Evolutionary conservation across 148 eudicot genomes (phyloP).

Genomic region (Pharnaceum exiguum): DNA sequence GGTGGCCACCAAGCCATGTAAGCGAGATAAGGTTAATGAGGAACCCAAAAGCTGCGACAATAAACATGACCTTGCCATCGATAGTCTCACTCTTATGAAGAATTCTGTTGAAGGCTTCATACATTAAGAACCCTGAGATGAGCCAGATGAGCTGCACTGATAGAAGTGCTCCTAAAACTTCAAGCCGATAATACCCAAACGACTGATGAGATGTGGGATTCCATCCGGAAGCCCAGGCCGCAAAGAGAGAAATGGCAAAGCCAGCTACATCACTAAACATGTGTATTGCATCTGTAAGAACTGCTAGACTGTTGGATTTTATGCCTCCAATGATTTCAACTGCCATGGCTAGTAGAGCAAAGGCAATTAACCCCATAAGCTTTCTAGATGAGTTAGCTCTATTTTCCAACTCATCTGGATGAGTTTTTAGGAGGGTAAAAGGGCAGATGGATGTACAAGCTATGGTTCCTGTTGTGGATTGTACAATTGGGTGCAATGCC

Average conservation of each 20-base stretch:
- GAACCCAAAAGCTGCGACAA: slow-evolving; percentile 42
- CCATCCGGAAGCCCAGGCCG: slow-evolving; percentile 48
- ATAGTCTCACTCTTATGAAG: slow-evolving; percentile 22
- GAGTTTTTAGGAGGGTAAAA: slow-evolving; percentile 28
- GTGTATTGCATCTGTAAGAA: slow-evolving; percentile 55
- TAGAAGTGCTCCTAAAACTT: slow-evolving; percentile 42
- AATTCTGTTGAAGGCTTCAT: slow-evolving; percentile 38
- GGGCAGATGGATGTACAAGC: slow-evolving; percentile 32
- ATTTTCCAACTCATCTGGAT: slow-evolving; percentile 14
- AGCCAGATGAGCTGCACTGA: slow-evolving; percentile 61
- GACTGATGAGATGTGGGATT: slow-evolving; percentile 36
- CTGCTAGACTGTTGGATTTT: slow-evolving; percentile 48
- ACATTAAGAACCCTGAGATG: slow-evolving; percentile 37
- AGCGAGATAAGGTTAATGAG: slow-evolving; percentile 34
- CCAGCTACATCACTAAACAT: slow-evolving; percentile 46
- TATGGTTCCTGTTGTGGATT: slow-evolving; percentile 1
- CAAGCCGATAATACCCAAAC: slow-evolving; percentile 45
- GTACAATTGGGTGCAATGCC: no score
- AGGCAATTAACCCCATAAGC: slow-evolving; percentile 36
- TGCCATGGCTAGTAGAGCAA: slow-evolving; percentile 32
- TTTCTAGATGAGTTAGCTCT: slow-evolving; percentile 32
- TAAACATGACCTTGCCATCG: slow-evolving; percentile 51
- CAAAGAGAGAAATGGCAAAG: slow-evolving; percentile 42
- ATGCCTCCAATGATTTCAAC: slow-evolving; percentile 45
- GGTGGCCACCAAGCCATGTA: slow-evolving; percentile 36